These are phyloP conservation scores for Mycena floridula DNA, from an alignment of 768 basidiomycete species.

Conservation along the genomic window DNA sequence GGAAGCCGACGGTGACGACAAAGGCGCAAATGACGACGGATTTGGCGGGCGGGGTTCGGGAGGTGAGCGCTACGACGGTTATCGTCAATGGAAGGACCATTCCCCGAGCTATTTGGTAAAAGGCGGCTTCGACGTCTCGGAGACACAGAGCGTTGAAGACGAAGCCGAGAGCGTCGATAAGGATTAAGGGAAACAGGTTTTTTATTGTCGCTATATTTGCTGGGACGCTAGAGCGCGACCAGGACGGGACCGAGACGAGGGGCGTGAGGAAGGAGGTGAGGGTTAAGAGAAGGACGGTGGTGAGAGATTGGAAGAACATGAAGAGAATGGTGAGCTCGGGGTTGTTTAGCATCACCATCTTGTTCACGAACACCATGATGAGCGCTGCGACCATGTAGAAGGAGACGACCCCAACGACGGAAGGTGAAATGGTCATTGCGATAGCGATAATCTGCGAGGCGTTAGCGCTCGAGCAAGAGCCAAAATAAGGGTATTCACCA, in stretches of 20 bases:
- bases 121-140: conserved; percentile 72
- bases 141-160: conserved; percentile 78
- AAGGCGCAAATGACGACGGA: conserved; percentile 59
- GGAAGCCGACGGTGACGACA: conserved; percentile 72
- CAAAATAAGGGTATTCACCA: no score
- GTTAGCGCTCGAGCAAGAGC: no score
- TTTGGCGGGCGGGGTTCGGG: conserved; percentile 50
- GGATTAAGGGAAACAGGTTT: conserved; percentile 56
- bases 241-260: conserved; percentile 4
- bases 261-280: conserved; percentile 32
- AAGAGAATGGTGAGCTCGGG: conserved; percentile 68
- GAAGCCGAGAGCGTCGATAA: conserved; percentile 65
- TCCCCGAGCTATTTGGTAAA: conserved; percentile 84
- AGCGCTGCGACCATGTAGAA: conserved; percentile 79
- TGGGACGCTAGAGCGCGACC: conserved; percentile 58
- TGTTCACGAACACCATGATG: conserved; percentile 64
- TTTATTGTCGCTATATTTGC: conserved; percentile 41
- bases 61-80: conserved; percentile 56
- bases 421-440: background rate
- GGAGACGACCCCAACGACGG: conserved; percentile 60
- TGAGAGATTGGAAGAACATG: conserved; percentile 57
- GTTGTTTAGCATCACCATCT: conserved; percentile 62
- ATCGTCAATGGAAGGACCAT: conserved; percentile 82
- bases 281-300: conserved; percentile 63
- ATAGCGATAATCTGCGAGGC: no score